Base-by-base conservation (phyloP, 2,329 filamentous ascomycete species). In the Verticillium isaacii region DNA sequence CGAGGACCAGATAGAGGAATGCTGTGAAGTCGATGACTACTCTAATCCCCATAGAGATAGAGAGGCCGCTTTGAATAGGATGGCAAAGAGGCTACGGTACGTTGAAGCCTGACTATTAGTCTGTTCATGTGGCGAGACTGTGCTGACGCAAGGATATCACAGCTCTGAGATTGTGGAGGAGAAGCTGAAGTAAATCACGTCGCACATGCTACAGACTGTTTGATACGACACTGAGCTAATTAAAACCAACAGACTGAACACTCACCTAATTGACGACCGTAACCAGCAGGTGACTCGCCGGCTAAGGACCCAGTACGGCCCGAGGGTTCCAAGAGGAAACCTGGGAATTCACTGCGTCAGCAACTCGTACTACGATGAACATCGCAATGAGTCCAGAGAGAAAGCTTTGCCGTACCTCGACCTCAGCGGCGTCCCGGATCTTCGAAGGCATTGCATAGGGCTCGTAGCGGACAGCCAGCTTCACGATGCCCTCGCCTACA, bases 291-390 rank as follows among this genome's bases (percentile, higher is more conserved):
- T 82, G 5, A 67, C 65, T 1, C 25, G 57, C 1, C 52, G 67
- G 2, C 70, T 82, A 7, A 58, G 52, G 0, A 39, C 56, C 0
- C 56, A 66, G 1, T 80, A 81, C 60, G 32, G 58, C 7, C 56
- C 64, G 15, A 62, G 67, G 9, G 62, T 74, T 1, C 64, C 67
- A 0, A 67, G 56, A 7, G 66, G 64, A 29, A 50, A 63, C 2
- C 63, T 78, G 34, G 67, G 66, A 3, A 72, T 79, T 5, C 81
- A 81, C 62, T 82, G 79, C 58, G 74, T 78, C 11, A 79, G 79
- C 66, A 82, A 82, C 63, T 69, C 59, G 1, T 62, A 73, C 2
- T 82, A 82, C 66, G 76, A 75, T 76, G 64, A 73, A 0, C 41
- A 76, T 29, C 73, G 79, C 3, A n/a, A 50, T 9, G 19, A 11